Conservation (phyloP, 306 rosid genomes). For the Heteromeles arbutifolia region DNA sequence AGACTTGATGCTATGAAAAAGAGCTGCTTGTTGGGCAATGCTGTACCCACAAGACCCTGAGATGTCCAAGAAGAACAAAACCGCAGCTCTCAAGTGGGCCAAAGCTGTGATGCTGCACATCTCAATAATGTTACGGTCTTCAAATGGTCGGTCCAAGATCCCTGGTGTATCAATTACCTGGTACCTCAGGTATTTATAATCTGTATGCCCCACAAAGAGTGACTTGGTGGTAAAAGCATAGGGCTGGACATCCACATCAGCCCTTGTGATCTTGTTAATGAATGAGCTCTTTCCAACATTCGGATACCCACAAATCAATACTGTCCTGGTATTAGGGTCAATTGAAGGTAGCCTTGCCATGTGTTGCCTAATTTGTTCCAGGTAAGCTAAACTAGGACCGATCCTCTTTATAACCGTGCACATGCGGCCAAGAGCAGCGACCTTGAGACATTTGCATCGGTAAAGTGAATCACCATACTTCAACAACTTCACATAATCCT, state of each 20-base stretch:
- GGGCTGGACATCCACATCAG: conserved; percentile 93
- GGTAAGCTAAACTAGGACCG: conserved; percentile 80
- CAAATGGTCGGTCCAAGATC: conserved; percentile 87
- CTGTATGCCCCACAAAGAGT: conserved; percentile 84
- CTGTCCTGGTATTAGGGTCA: conserved; percentile 70
- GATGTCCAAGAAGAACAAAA: conserved; percentile 80
- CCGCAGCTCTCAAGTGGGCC: conserved; percentile 83
- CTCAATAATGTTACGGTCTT: conserved; percentile 84
- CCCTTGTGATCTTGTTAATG: conserved; percentile 83
- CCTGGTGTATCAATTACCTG: conserved; percentile 93
- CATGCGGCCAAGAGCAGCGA: conserved; percentile 96
- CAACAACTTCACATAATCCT: conserved; percentile 67
- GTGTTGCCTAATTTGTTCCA: conserved; percentile 86
- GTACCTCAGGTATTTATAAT: conserved; percentile 74
- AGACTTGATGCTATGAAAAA: conserved; percentile 73
- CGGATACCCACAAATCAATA: conserved; percentile 85
- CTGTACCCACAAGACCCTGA: conserved; percentile 89
- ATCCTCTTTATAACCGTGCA: conserved; percentile 82
- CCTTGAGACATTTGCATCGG: conserved; percentile 75
- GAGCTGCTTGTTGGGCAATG: conserved; percentile 86
- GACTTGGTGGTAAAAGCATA: conserved; percentile 93
- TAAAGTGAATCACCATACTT: conserved; percentile 84
- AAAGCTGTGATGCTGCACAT: conserved; percentile 94
- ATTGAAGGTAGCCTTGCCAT: conserved; percentile 90
- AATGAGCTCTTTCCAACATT: conserved; percentile 92